Percentiles rank a stretch among this genome's conserved stretches.
Evolutionary conservation across 106 monocot genomes (phyloP).

Genomic region (Ottelia alismoides): DNA sequence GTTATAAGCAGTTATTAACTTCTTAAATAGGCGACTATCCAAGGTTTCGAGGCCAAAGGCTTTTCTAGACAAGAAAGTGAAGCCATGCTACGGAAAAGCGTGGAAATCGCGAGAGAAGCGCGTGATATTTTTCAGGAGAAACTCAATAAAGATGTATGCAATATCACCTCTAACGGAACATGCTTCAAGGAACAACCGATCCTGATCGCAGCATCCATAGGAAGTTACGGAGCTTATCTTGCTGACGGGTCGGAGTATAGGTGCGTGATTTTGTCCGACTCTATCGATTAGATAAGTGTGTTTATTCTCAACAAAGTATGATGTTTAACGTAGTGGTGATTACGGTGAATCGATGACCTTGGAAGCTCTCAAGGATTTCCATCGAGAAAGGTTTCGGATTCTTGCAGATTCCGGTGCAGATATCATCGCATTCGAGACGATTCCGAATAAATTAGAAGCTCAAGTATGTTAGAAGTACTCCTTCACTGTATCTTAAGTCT

Average conservation of each 20-base stretch:
- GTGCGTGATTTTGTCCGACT: background rate
- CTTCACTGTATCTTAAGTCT: too few species aligned
- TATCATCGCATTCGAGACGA: conserved; percentile 73
- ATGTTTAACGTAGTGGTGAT: conserved; percentile 47
- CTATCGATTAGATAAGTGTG: too few species aligned
- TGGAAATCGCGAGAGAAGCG: conserved; percentile 59
- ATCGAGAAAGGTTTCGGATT: conserved; percentile 55
- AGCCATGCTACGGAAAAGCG: conserved; percentile 44
- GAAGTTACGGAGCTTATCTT: too few species aligned
- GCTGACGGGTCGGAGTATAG: conserved; percentile 1
- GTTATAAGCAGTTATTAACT: background rate
- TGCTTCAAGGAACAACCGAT: too few species aligned
- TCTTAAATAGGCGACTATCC: conserved; percentile 57
- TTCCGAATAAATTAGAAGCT: conserved; percentile 69
- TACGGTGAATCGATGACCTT: conserved; percentile 46
- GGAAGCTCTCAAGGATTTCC: conserved; percentile 58
- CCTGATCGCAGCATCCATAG: too few species aligned
- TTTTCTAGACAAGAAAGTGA: conserved; percentile 53
- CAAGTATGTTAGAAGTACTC: too few species aligned
- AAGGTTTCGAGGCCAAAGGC: conserved; percentile 51
- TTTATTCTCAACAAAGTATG: too few species aligned
- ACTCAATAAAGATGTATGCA: conserved; percentile 3
- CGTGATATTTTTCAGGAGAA: conserved; percentile 37
- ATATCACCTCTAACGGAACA: background rate
- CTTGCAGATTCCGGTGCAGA: conserved; percentile 66